Evolutionary conservation across 805 yeast species (phyloP).

Genomic region (Zygosaccharomyces kombuchaensis): DNA sequence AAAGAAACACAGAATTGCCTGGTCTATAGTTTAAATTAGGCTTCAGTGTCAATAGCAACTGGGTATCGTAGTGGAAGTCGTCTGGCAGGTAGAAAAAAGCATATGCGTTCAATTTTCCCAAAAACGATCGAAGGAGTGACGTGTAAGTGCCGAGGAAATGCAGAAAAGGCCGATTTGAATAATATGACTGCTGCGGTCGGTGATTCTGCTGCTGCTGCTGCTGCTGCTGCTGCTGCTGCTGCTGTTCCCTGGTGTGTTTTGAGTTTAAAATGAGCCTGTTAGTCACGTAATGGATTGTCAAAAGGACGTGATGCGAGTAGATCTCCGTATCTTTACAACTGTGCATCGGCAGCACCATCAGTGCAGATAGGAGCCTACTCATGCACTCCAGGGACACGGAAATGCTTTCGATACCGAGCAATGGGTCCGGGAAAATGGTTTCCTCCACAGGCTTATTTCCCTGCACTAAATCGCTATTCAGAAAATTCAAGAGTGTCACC

Average conservation of each 20-base stretch:
- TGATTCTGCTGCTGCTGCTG: constrained; percentile 1
- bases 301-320: constrained; percentile 25
- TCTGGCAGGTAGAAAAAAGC: constrained; percentile 31
- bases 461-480: constrained; percentile 18
- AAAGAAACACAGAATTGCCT: constrained; percentile 15
- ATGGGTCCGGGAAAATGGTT: constrained; percentile 8
- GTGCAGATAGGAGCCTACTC: constrained; percentile 30
- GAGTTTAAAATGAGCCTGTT: constrained; percentile 26
- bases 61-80: constrained; percentile 25
- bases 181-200: no score
- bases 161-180: constrained; percentile 2
- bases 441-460: constrained; percentile 3
- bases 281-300: constrained; percentile 29
- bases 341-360: constrained; percentile 16
- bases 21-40: constrained; percentile 9
- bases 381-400: constrained; percentile 35
- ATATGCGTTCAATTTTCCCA: constrained; percentile 32
- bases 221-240: constrained; percentile 2
- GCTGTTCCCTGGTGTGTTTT: constrained; percentile 12
- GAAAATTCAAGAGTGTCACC: constrained; percentile 27
- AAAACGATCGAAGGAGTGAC: constrained; percentile 25
- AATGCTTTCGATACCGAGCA: constrained; percentile 20
- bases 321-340: constrained; percentile 18
- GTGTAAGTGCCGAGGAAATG: constrained; percentile 20
- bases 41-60: constrained; percentile 14